Percentiles rank a stretch among this genome's conserved stretches.
phyloP scores from a whole-genome alignment of 257 asterid genomes.

The Lithospermum erythrorhizon region DNA sequence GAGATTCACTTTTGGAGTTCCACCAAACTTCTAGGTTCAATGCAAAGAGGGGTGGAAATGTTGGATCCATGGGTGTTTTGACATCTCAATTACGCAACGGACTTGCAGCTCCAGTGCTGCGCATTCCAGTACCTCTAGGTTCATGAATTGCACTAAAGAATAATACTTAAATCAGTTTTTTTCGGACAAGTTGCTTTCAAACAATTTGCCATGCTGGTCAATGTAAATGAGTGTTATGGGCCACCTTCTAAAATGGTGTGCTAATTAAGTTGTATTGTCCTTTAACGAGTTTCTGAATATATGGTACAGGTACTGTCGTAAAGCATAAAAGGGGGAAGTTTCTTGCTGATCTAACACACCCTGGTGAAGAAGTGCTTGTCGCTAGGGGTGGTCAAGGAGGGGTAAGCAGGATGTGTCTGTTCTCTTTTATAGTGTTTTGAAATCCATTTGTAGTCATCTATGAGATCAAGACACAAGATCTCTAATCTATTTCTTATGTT shows the following conservation, averaged over 20 bases:
- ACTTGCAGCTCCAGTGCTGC: slow-evolving; percentile 53
- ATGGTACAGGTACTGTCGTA: slow-evolving; percentile 71
- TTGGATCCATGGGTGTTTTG: slow-evolving; percentile 79
- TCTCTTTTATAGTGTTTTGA: slow-evolving; percentile 11
- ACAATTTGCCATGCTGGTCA: background rate
- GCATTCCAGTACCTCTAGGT: slow-evolving; percentile 91
- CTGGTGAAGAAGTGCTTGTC: slow-evolving; percentile 78
- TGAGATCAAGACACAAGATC: background rate
- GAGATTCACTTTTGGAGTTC: slow-evolving; percentile 71
- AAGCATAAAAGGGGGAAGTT: slow-evolving; percentile 81
- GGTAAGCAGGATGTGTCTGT: slow-evolving; percentile 36
- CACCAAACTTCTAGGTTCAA: slow-evolving; percentile 48
- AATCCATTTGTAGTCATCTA: background rate
- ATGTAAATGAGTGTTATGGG: background rate
- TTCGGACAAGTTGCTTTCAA: background rate
- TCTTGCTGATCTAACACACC: slow-evolving; percentile 81
- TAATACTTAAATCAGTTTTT: background rate
- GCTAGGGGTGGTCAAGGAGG: slow-evolving; percentile 99
- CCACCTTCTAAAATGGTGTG: background rate
- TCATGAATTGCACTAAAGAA: slow-evolving; percentile 3
- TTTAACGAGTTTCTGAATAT: background rate
- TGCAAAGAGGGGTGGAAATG: slow-evolving; percentile 96
- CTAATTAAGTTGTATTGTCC: background rate
- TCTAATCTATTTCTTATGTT: no score
- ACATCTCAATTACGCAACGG: slow-evolving; percentile 67